Evolutionary conservation across 352 stramenopile genomes (phyloP).

Genomic region (Globisporangium carolinianum): DNA sequence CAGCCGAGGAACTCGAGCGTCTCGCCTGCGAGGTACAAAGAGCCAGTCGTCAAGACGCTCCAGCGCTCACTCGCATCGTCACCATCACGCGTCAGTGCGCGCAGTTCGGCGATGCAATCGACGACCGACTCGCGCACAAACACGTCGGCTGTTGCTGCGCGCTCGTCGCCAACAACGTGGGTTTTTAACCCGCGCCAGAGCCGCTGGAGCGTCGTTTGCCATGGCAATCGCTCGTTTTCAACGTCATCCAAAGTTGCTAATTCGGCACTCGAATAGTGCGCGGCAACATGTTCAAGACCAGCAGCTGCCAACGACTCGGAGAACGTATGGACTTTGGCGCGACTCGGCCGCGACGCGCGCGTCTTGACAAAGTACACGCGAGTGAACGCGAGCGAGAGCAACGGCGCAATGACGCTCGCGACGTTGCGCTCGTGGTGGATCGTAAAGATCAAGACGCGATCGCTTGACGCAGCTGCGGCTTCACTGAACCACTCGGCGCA

Average conservation of each 20-base stretch:
- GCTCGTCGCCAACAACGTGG: slow-evolving; percentile 23
- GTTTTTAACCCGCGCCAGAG: slow-evolving; percentile 48
- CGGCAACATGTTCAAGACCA: slow-evolving; percentile 27
- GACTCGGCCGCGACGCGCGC: slow-evolving; percentile 47
- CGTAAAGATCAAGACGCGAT: slow-evolving; percentile 66
- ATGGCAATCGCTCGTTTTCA: slow-evolving; percentile 28
- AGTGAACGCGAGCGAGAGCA: slow-evolving; percentile 58
- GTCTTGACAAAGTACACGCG: slow-evolving; percentile 75
- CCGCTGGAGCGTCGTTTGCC: slow-evolving; percentile 49
- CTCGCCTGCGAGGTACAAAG: slow-evolving; percentile 67
- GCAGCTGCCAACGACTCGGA: slow-evolving; percentile 47
- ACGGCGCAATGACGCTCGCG: slow-evolving; percentile 47
- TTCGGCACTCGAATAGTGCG: slow-evolving; percentile 35
- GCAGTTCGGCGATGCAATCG: slow-evolving; percentile 56
- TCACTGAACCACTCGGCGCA: slow-evolving; percentile 64
- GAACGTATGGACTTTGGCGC: slow-evolving; percentile 63
- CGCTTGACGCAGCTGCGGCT: slow-evolving; percentile 3
- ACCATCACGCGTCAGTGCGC: slow-evolving; percentile 16
- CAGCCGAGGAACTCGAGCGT: slow-evolving; percentile 53
- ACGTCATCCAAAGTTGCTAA: slow-evolving; percentile 36
- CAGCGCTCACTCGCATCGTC: slow-evolving; percentile 23
- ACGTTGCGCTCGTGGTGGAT: slow-evolving; percentile 84
- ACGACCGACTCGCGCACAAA: slow-evolving; percentile 46
- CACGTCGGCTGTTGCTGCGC: slow-evolving; percentile 17
- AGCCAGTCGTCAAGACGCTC: slow-evolving; percentile 68